Evolutionary conservation across 495 filamentous ascomycete species (phyloP).

Genomic region (Penicillium flavigenum): DNA sequence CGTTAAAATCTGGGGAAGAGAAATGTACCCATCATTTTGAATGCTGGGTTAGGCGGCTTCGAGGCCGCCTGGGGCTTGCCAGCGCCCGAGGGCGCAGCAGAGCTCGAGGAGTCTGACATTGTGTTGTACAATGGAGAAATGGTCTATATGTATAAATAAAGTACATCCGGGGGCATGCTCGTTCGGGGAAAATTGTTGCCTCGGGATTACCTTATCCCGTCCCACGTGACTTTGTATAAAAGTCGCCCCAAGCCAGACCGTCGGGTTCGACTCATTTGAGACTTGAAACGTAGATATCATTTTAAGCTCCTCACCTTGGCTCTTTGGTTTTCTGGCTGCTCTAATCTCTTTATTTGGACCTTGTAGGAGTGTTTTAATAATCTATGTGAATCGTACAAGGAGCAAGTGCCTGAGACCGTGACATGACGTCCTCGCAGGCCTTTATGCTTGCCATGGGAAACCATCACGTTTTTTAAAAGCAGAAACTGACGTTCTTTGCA

Average conservation of each 20-base stretch:
- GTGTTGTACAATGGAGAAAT: background rate
- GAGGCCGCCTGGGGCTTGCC: constrained; percentile 41
- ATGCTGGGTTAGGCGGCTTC: constrained; percentile 61
- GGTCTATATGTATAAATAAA: background rate
- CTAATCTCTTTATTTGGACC: background rate
- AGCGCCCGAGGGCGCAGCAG: constrained; percentile 32
- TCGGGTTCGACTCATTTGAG: background rate
- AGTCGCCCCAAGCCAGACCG: background rate
- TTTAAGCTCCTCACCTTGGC: background rate
- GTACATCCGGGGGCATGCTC: constrained; percentile 7
- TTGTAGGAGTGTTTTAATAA: background rate
- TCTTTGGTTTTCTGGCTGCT: background rate
- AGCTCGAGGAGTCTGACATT: constrained; percentile 42
- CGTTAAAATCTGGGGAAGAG: constrained; percentile 2
- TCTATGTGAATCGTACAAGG: background rate
- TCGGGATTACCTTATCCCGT: constrained; percentile 1
- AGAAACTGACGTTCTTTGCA: constrained; percentile 2
- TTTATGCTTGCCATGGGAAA: background rate
- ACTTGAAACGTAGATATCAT: background rate
- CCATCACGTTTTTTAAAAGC: background rate
- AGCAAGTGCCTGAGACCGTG: background rate
- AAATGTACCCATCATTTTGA: constrained; percentile 68
- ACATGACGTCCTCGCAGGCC: background rate
- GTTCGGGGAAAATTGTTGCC: constrained; percentile 23
- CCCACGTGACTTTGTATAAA: constrained; percentile 1